phyloP scores from a whole-genome alignment of 257 asterid genomes.

The Solanum rostratum region DNA sequence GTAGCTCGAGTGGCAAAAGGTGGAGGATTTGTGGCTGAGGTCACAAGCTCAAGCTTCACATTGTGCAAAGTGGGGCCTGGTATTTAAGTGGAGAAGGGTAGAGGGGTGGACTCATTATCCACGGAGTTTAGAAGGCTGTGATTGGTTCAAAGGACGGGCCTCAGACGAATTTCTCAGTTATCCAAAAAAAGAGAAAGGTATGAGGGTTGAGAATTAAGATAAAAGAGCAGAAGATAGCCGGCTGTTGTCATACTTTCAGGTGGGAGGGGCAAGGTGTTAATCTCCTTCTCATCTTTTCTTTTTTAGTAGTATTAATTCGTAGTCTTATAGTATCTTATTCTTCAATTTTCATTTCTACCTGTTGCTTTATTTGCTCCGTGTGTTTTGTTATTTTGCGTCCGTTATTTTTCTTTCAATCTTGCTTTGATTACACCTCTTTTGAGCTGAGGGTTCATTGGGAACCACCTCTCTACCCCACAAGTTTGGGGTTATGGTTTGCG shows the following conservation, averaged over 20 bases:
- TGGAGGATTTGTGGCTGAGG: no score
- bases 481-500: not conserved
- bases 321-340: not conserved
- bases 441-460: not conserved
- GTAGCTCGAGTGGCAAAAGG: no score
- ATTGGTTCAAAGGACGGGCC: no score
- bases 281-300: not conserved
- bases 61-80: no score
- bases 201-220: not conserved
- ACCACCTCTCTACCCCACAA: not conserved
- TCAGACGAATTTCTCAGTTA: no score
- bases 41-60: no score
- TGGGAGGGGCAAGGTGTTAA: not conserved
- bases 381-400: not conserved
- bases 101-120: no score
- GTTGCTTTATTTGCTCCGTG: not conserved
- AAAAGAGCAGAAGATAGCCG: not conserved
- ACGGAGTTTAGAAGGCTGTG: no score
- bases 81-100: no score
- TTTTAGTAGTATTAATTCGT: not conserved
- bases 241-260: not conserved
- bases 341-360: not conserved
- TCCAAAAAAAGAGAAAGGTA: not conserved
- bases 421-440: not conserved
- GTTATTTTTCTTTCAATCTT: not conserved